Base-by-base conservation (phyloP, 371 early-diverging fungal species). In the Actinomortierella wolfii region DNA sequence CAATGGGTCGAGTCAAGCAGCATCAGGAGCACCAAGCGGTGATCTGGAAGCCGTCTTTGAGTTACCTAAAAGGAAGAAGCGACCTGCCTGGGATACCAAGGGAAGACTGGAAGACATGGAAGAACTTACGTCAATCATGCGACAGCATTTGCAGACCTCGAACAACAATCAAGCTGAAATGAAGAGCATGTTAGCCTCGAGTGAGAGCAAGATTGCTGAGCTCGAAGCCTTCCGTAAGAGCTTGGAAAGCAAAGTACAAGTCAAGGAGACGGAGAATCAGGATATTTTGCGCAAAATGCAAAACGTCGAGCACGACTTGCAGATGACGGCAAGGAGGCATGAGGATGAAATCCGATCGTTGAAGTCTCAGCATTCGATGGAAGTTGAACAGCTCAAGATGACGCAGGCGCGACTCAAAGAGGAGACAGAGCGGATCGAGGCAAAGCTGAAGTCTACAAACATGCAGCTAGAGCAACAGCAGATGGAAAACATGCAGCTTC, bases 81-180 rank as follows among this genome's bases (percentile, higher is more conserved):
- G 86, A 23, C 76, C 86, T 6, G 81, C 81, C 20, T 86, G 84
- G 82, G 89, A 88, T 59, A 79, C 83, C 0, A 86, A 86, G 76
- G 86, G 87, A 3, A 79, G 83, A 17, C 59, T 88, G 15, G 79
- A 82, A 51, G 88, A 86, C 54, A 73, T 86, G 81, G 85, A 86
- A 53, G 77, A 81, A 41, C 46, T 69, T 9, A 69, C 64, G 21
- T 54, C 57, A 18, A 51, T 64, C 18, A 51, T 81, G 24, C 70
- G 67, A 18, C 51, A 73, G 0, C 60, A 68, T 25, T 61, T 78
- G 4, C 63, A 68, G 26, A 55, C 68, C 1, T 77, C 73, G 11
- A 65, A 74, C 57, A 68, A 55, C 13, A 61, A 63, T 24, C 71
- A 79, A 51, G 29, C 34, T 7, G 64, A 65, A 46, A 59, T 79